These are phyloP conservation scores for Herpetomonas tarakana DNA, from an alignment of 208 protist genomes.

Conservation along the genomic window DNA sequence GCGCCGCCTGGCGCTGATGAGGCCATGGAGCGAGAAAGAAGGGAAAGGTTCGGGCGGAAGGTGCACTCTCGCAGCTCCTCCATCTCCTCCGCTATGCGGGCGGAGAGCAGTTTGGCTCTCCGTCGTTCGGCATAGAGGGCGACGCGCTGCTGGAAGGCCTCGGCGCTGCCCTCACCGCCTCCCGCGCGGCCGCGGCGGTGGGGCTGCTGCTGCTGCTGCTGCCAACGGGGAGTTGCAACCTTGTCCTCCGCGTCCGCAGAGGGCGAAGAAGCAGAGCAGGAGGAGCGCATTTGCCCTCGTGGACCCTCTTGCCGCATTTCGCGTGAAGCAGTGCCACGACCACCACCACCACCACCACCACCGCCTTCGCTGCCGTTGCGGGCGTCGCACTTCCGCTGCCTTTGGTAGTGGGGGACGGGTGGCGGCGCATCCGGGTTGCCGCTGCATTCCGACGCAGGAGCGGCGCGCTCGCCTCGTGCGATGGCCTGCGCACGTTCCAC, in stretches of 20 bases:
- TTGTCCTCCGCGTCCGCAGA: no score
- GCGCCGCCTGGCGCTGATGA: neutral
- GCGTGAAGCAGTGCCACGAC: no score
- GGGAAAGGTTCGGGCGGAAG: slow-evolving; percentile 16
- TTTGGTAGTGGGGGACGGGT: neutral
- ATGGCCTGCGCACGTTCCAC: slow-evolving; percentile 18
- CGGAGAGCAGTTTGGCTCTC: slow-evolving; percentile 6
- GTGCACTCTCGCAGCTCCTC: slow-evolving; percentile 8
- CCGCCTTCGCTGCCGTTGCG: no score
- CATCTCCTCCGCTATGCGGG: slow-evolving; percentile 4
- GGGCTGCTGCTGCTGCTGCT: no score
- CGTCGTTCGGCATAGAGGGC: slow-evolving; percentile 5
- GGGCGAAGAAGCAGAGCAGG: no score
- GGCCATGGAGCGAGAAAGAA: slow-evolving; percentile 7
- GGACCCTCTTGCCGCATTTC: no score
- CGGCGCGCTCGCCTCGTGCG: slow-evolving; percentile 16
- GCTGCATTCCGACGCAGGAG: neutral
- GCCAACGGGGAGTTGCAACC: no score
- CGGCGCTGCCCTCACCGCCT: slow-evolving; percentile 3
- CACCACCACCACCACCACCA: no score
- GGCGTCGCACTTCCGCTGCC: no score
- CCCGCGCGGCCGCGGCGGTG: neutral
- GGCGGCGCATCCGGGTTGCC: neutral
- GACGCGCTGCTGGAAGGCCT: slow-evolving; percentile 10
- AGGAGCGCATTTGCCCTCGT: no score